These are phyloP conservation scores for Exophiala phaeomuriformis DNA, from an alignment of 2,329 filamentous ascomycete genomes.

Conservation along the genomic window DNA sequence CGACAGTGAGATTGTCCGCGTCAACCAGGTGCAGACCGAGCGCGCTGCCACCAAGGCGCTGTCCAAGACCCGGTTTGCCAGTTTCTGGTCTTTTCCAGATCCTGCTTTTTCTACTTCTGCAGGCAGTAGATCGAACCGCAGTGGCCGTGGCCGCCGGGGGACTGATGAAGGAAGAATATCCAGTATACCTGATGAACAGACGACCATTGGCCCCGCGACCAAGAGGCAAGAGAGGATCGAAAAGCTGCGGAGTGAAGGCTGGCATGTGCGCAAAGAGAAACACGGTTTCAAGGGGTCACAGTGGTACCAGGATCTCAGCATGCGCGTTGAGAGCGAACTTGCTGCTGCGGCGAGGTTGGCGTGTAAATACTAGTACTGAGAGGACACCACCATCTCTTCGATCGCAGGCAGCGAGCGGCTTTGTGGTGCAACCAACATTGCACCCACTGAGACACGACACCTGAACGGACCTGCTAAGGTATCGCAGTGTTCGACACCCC, in stretches of 20 bases:
- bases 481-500: too few relatives aligned
- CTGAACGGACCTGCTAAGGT: too few relatives aligned
- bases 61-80: slow-evolving; percentile 14
- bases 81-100: slow-evolving; percentile 18
- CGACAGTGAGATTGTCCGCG: slow-evolving; percentile 3
- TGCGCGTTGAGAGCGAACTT: slow-evolving; percentile 15
- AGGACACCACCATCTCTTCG: too few relatives aligned
- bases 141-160: too few relatives aligned
- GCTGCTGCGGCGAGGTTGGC: background rate
- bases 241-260: slow-evolving; percentile 16
- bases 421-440: too few relatives aligned
- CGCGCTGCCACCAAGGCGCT: slow-evolving; percentile 5
- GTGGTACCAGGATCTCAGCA: slow-evolving; percentile 22
- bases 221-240: slow-evolving; percentile 18
- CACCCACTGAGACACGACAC: too few relatives aligned
- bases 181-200: too few relatives aligned
- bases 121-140: background rate
- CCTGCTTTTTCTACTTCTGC: background rate
- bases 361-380: background rate
- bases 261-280: slow-evolving; percentile 23
- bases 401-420: too few relatives aligned
- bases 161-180: too few relatives aligned
- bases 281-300: slow-evolving; percentile 23
- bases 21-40: slow-evolving; percentile 11
- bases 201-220: background rate